phyloP scores from a whole-genome alignment of 345 rosid species.

The Brassica carinata region DNA sequence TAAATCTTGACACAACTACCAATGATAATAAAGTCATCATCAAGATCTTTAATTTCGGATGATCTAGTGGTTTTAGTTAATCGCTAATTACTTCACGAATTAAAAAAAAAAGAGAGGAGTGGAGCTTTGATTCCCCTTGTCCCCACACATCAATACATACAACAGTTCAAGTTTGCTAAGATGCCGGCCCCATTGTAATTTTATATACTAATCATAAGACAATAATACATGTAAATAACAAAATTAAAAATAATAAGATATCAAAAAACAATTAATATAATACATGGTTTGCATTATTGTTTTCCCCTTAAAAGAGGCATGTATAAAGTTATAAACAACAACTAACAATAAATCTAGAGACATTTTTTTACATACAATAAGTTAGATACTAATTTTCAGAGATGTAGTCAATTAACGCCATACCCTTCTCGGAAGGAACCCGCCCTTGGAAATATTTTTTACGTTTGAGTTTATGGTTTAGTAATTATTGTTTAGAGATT shows the following conservation, averaged over 20 bases:
- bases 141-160: constrained; percentile 25
- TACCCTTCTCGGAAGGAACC: no score
- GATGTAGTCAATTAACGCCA: no score
- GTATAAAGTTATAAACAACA: background rate
- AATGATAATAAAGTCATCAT: constrained; percentile 10
- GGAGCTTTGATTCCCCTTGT: constrained; percentile 37
- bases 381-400: no score
- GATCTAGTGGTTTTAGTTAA: constrained; percentile 8
- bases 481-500: no score
- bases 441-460: no score
- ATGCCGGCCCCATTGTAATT: constrained; percentile 36
- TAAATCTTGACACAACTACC: background rate
- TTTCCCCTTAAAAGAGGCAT: background rate
- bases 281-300: background rate
- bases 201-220: constrained; percentile 22
- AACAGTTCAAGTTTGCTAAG: constrained; percentile 25
- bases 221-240: background rate
- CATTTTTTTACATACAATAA: no score
- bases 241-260: background rate
- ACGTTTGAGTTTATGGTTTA: no score
- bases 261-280: no score
- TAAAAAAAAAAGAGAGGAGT: background rate
- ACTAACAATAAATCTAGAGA: background rate
- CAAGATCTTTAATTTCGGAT: constrained; percentile 32
- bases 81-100: background rate